These are phyloP conservation scores for Suillus lakei DNA, from an alignment of 768 basidiomycete genomes.

Conservation along the genomic window DNA sequence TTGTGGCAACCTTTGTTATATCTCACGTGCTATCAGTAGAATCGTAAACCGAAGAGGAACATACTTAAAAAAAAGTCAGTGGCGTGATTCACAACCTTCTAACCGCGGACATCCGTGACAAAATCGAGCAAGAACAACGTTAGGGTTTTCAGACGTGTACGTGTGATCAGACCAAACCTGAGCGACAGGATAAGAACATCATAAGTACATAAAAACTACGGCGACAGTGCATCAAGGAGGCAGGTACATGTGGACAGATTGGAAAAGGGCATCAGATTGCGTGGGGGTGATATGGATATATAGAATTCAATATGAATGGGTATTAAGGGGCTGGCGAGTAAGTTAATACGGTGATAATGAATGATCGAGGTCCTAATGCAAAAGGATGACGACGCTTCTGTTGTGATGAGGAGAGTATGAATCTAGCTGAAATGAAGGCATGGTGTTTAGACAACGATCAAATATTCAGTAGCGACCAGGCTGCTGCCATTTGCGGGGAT, in stretches of 20 bases:
- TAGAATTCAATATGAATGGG: slow-evolving; percentile 36
- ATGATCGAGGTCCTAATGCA: slow-evolving; percentile 43
- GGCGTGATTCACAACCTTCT: slow-evolving; percentile 10
- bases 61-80: background rate
- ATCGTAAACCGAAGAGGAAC: slow-evolving; percentile 2
- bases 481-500: slow-evolving; percentile 54
- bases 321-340: slow-evolving; percentile 42
- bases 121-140: slow-evolving; percentile 7
- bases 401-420: slow-evolving; percentile 26
- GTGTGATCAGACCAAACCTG: slow-evolving; percentile 8
- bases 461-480: slow-evolving; percentile 48
- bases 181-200: slow-evolving; percentile 13
- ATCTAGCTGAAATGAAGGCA: slow-evolving; percentile 42
- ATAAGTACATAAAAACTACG: slow-evolving; percentile 35
- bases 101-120: slow-evolving; percentile 37
- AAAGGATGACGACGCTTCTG: slow-evolving; percentile 38
- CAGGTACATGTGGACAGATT: slow-evolving; percentile 27
- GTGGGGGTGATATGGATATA: slow-evolving; percentile 32
- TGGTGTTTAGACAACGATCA: slow-evolving; percentile 32
- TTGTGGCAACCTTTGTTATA: background rate
- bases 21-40: background rate
- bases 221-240: slow-evolving; percentile 27
- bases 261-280: slow-evolving; percentile 26
- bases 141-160: background rate
- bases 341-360: slow-evolving; percentile 40